phyloP scores from a whole-genome alignment of 1,284 basidiomycete genomes.

The Leccinum fuscescens region DNA sequence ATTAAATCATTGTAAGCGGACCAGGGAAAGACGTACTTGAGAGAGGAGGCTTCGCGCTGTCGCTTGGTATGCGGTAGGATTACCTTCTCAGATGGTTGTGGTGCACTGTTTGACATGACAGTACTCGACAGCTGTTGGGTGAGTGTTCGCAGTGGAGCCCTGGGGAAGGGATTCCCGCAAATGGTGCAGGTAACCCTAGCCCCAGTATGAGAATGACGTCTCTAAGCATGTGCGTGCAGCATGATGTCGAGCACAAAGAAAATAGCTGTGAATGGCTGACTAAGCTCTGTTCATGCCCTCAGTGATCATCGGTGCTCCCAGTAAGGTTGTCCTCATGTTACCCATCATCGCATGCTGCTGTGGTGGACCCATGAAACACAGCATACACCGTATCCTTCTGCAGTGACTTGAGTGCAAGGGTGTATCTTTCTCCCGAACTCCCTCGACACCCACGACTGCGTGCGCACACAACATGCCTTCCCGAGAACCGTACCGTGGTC shows the following conservation, averaged over 20 bases:
- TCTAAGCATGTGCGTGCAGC: not conserved
- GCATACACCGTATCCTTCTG: no score
- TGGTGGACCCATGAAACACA: no score
- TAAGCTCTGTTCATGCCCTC: not conserved
- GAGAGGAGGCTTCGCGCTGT: not conserved
- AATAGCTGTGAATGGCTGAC: not conserved
- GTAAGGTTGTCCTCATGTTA: no score
- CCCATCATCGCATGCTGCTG: no score
- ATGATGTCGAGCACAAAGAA: not conserved
- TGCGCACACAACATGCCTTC: constrained; percentile 23
- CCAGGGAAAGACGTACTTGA: not conserved
- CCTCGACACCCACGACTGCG: not conserved
- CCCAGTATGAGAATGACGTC: accelerated
- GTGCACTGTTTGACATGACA: not conserved
- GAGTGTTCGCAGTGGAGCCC: not conserved
- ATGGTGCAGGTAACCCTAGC: not conserved
- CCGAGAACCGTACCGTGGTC: constrained; percentile 31
- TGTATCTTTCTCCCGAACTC: no score
- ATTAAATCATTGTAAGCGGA: no score
- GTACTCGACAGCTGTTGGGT: not conserved
- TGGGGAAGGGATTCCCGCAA: not conserved
- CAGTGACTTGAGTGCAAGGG: no score
- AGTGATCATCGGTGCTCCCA: not conserved
- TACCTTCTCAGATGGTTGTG: not conserved
- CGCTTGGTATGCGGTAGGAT: not conserved